Evolutionary conservation across 768 basidiomycete species (phyloP), one percentile per base, ranked within the genome.

Genomic region (Mycena kentingensis): DNA sequence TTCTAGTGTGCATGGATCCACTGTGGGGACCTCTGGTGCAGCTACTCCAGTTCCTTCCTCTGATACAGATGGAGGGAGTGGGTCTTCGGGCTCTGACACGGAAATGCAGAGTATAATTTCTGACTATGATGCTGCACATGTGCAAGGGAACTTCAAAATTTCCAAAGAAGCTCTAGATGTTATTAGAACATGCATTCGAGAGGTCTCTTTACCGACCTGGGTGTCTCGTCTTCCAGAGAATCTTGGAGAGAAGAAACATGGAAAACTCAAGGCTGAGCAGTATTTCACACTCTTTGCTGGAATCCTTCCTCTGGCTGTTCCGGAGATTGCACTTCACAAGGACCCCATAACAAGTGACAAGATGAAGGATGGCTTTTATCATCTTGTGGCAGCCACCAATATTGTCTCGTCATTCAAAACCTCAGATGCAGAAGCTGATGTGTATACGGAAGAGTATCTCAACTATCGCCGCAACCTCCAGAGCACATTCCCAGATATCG

Each of bases 251-350:
- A 29, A 35, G 2, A 37, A 25, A 3, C 63, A 64, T 46, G 61
- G 63, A 25, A 64, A 64, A 39, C 51, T 66, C 7, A 64, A 64
- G 26, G 61, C 60, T 25, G 50, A 62, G 19, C 39, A 66, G 27
- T 60, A 34, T 34, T 46, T 59, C 6, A 49, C 19, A 19, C 37
- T 60, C 2, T 64, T 60, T 27, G 60, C 49, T 42, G 46, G 49
- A 2, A 51, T 60, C 16, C 50, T 62, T 2, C 58, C 59, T 12
- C 43, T 64, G 4, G 18, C 56, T 8, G 6, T 64, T 18, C 60
- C 61, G n/a, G 46, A 47, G 28, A 25, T 58, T 5, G 49, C 39
- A 42, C 6, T 16, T 0, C 18, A 37, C 8, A 22, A 22, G 5
- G 29, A 32, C 32, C 43, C 49, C 13, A 6, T 8, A 0, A 16